These are phyloP conservation scores for Fusarium sp. DNA, from an alignment of 2,329 filamentous ascomycete genomes.

Conservation along the genomic window DNA sequence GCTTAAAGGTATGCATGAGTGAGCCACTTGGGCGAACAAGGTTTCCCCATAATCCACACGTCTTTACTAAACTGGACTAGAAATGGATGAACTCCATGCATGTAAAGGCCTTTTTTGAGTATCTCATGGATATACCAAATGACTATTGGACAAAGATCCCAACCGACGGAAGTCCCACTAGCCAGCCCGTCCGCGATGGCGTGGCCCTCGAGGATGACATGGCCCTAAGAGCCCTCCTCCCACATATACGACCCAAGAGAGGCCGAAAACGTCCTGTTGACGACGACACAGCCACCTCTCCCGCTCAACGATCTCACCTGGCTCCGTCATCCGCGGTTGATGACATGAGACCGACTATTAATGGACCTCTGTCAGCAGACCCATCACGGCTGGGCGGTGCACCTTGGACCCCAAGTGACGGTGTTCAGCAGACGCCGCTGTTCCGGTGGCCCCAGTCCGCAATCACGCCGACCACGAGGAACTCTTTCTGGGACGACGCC, in stretches of 20 bases:
- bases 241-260: conserved; percentile 78
- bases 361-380: conserved; percentile 67
- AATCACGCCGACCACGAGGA: conserved; percentile 75
- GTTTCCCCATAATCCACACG: conserved; percentile 1
- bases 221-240: conserved; percentile 86
- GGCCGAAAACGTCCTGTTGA: conserved; percentile 77
- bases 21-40: conserved; percentile 14
- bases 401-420: conserved; percentile 52
- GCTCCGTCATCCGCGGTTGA: conserved; percentile 67
- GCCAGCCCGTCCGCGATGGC: conserved; percentile 80
- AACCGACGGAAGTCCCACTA: conserved; percentile 72
- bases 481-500: conserved; percentile 69
- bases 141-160: conserved; percentile 87
- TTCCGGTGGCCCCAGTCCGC: conserved; percentile 85
- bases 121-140: conserved; percentile 83
- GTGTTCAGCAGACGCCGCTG: conserved; percentile 70
- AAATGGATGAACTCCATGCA: conserved; percentile 99
- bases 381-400: conserved; percentile 57
- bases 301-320: conserved; percentile 74
- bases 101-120: conserved; percentile 95
- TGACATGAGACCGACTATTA: conserved; percentile 50
- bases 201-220: conserved; percentile 91
- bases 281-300: conserved; percentile 65
- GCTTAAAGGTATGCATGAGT: conserved; percentile 78
- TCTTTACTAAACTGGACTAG: conserved; percentile 58